Evolutionary conservation across 441 rosid genomes (phyloP), one percentile per base, ranked within the genome.

Genomic region (Euphorbia celastroides): DNA sequence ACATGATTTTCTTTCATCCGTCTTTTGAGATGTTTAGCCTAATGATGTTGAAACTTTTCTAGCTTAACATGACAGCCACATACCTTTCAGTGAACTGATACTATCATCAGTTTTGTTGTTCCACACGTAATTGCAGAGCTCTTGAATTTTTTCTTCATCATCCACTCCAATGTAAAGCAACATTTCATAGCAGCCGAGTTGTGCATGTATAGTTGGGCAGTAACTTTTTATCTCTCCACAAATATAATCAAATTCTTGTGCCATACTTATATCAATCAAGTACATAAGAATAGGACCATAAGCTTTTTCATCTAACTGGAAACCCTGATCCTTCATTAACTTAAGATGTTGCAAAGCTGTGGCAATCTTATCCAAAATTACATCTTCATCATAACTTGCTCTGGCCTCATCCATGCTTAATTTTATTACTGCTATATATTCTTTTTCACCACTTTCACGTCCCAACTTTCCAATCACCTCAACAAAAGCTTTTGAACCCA

Each of bases 141-240:
- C 79, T 51, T 46, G 76, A 72, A 91, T 81, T 83, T 82, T 90
- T 73, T 78, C 80, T 62, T 79, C 77, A 54, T 88, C 71, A 28
- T 74, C 30, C 17, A 74, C 77, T 79, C 80, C 79, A 64, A 81
- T 71, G 77, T 80, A 84, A 46, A 91, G 79, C 72, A 85, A 81
- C 92, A 91, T 88, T 82, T 93, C 97, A 71, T 91, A 91, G 79
- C 88, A 91, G 46, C 92, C 92, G 58, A 91, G 67, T 76, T 75
- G 81, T 71, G 82, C 77, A 73, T 10, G 36, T n/a, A 82, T 73
- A 62, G 71, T 66, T 31, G 79, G 74, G 77, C 75, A 69, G 55
- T 70, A 79, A 25, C 80, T 84, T 67, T 66, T 75, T 70, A 93
- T 78, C 36, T 76, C 56, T 54, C 71, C 71, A 65, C 66, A 67